Percentiles rank a stretch among this genome's conserved stretches.
These are phyloP conservation scores for Trichoderma virens DNA, from an alignment of 495 filamentous ascomycete genomes.

Conservation along the genomic window DNA sequence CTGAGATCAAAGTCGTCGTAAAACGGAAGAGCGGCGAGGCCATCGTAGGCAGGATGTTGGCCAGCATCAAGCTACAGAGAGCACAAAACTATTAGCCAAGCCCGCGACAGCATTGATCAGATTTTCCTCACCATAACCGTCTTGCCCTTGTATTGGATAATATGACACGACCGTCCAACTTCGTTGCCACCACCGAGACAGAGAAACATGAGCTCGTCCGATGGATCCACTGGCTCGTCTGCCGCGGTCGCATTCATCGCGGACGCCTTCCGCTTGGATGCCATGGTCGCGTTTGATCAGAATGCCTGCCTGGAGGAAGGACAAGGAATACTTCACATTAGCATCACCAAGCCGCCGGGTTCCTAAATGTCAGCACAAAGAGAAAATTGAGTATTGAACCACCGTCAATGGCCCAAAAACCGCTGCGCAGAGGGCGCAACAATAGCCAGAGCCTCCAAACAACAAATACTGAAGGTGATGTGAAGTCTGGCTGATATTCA, in stretches of 20 bases:
- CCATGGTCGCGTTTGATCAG: slow-evolving; percentile 40
- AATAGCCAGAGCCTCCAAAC: neutral
- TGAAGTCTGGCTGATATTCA: neutral
- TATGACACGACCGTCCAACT: slow-evolving; percentile 94
- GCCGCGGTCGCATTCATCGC: slow-evolving; percentile 51
- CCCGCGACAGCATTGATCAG: neutral
- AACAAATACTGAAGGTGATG: neutral
- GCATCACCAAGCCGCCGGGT: neutral
- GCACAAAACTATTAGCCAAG: neutral
- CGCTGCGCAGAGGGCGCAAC: neutral
- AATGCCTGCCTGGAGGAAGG: neutral
- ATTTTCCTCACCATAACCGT: slow-evolving; percentile 81
- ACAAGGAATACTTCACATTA: slow-evolving; percentile 9
- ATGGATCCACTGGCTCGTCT: slow-evolving; percentile 65
- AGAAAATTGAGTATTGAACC: neutral
- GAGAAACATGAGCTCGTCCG: slow-evolving; percentile 87
- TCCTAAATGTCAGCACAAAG: neutral
- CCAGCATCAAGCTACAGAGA: slow-evolving; percentile 78
- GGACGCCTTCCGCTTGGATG: slow-evolving; percentile 67
- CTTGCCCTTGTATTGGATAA: slow-evolving; percentile 97
- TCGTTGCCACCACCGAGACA: slow-evolving; percentile 94
- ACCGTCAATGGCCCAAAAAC: neutral
- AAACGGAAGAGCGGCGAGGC: slow-evolving; percentile 86
- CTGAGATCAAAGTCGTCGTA: slow-evolving; percentile 98
- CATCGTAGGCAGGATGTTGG: slow-evolving; percentile 95